A percentile compares a stretch with the other conserved stretches of the same genome.
Evolutionary conservation across 768 basidiomycete genomes (phyloP).

Genomic region (Nevesoporus exiguus): DNA sequence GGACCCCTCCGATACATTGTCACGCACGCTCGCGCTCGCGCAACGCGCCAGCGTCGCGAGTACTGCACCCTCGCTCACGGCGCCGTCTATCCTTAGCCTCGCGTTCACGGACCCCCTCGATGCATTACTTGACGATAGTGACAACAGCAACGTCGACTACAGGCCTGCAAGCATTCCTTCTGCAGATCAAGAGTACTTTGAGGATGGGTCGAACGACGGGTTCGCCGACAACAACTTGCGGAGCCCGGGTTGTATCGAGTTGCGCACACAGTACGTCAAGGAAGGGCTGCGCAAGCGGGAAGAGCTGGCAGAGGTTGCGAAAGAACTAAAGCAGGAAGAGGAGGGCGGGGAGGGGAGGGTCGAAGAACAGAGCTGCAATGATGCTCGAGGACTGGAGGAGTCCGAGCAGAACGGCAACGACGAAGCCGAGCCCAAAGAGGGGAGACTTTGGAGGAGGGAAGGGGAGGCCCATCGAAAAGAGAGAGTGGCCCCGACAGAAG

Average conservation of each 20-base stretch:
- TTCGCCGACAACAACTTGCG: constrained; percentile 32
- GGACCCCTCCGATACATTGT: too few relatives aligned
- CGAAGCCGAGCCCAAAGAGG: constrained; percentile 29
- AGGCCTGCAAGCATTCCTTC: constrained; percentile 24
- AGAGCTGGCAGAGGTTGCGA: constrained; percentile 33
- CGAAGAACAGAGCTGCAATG: constrained; percentile 31
- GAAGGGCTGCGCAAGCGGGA: constrained; percentile 29
- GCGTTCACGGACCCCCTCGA: constrained; percentile 31
- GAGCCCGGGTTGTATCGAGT: constrained; percentile 30
- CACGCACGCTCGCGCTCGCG: constrained; percentile 41
- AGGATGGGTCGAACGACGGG: constrained; percentile 29
- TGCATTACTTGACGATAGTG: constrained; percentile 7
- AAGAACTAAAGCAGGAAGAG: constrained; percentile 34
- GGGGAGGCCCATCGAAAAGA: constrained; percentile 31
- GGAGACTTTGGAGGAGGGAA: too few relatives aligned
- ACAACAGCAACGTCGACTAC: neutral
- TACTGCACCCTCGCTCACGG: constrained; percentile 45
- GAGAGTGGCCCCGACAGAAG: constrained; percentile 18
- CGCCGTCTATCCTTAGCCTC: constrained; percentile 39
- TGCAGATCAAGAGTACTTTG: constrained; percentile 30
- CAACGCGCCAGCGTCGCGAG: constrained; percentile 50
- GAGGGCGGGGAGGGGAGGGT: constrained; percentile 20
- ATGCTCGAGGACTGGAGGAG: constrained; percentile 23
- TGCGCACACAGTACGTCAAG: constrained; percentile 33
- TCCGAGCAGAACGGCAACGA: constrained; percentile 21